A percentile compares a stretch with the other conserved stretches of the same genome.
Conservation (phyloP, 106 monocot species). For the Dioscorea alata region DNA sequence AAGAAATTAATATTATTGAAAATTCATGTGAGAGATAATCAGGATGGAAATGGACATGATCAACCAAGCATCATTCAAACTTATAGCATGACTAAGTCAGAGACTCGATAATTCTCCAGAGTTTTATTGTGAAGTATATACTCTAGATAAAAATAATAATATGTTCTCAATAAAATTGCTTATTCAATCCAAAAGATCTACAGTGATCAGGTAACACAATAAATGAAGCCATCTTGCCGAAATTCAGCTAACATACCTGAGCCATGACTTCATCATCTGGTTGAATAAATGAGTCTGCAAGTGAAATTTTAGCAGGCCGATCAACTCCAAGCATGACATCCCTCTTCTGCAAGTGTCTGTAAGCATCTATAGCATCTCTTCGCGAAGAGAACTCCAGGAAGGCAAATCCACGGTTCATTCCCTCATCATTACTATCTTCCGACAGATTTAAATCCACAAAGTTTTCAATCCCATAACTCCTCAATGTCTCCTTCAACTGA, state of each 20-base stretch:
- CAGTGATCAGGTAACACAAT: background rate
- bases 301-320: constrained; percentile 80
- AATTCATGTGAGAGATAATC: background rate
- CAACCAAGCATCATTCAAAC: background rate
- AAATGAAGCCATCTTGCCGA: background rate
- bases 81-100: background rate
- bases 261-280: constrained; percentile 96
- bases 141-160: background rate
- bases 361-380: constrained; percentile 82
- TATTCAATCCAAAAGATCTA: background rate
- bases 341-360: constrained; percentile 60
- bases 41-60: background rate
- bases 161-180: background rate
- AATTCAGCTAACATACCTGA: constrained; percentile 38
- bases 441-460: constrained; percentile 68
- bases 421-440: constrained; percentile 74
- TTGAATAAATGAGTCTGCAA: constrained; percentile 86
- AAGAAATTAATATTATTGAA: background rate
- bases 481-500: constrained; percentile 79
- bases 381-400: constrained; percentile 90
- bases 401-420: constrained; percentile 91
- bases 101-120: too few relatives aligned
- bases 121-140: background rate
- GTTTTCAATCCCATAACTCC: constrained; percentile 72
- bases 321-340: constrained; percentile 81